Evolutionary conservation across 768 basidiomycete species (phyloP).

Genomic region (Phanerodontia chrysosporium): DNA sequence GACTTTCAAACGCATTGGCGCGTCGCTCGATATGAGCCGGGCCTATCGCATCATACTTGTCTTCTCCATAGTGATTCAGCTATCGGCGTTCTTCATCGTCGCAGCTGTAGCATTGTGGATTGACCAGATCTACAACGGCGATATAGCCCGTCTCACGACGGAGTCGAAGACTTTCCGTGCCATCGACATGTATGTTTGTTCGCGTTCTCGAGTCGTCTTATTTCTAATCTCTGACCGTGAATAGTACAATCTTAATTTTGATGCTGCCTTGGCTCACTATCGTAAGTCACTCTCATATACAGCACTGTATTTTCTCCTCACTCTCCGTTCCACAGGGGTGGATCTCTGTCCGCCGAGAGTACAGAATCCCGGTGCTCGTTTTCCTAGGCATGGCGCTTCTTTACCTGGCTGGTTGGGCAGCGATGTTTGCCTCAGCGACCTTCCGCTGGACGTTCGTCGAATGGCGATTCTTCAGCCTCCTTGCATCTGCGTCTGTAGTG

Average conservation of each 20-base stretch:
- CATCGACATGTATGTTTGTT: slow-evolving; percentile 43
- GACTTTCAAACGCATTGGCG: slow-evolving; percentile 83
- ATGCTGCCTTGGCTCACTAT: slow-evolving; percentile 66
- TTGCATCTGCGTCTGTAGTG: slow-evolving; percentile 52
- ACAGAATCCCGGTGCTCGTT: slow-evolving; percentile 49
- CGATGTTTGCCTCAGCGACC: slow-evolving; percentile 67
- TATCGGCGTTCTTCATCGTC: slow-evolving; percentile 76
- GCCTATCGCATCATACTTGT: slow-evolving; percentile 69
- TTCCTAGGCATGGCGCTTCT: slow-evolving; percentile 59
- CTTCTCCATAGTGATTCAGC: slow-evolving; percentile 68
- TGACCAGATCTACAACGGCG: slow-evolving; percentile 68
- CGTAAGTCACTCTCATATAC: too few species aligned
- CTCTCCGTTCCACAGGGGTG: slow-evolving; percentile 66
- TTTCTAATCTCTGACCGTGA: background rate
- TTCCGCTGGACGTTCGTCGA: slow-evolving; percentile 75
- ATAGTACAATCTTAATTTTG: slow-evolving; percentile 34
- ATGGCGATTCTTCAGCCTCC: slow-evolving; percentile 72
- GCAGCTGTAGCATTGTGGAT: slow-evolving; percentile 70
- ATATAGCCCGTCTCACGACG: slow-evolving; percentile 49
- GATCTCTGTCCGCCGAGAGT: slow-evolving; percentile 70
- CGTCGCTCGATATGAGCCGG: slow-evolving; percentile 67
- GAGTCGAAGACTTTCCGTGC: slow-evolving; percentile 49
- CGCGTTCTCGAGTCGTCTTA: too few species aligned
- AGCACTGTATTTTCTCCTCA: too few species aligned
- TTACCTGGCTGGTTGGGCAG: slow-evolving; percentile 65